Evolutionary conservation across 208 protist species (phyloP), one percentile per base, ranked within the genome.

Genomic region (Chromosphaera perkinsii): DNA sequence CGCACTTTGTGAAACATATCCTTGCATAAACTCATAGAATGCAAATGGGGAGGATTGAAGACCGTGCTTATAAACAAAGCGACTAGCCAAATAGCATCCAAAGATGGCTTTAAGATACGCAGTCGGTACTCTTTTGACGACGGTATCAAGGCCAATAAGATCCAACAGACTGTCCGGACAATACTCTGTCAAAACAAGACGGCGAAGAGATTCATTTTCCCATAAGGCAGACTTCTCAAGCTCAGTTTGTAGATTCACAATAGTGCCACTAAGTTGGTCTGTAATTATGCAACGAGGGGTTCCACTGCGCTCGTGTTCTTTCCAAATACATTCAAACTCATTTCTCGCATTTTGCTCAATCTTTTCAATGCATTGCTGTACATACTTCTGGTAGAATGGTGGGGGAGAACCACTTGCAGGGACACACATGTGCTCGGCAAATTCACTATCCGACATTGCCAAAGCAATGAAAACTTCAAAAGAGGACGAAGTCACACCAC

Each of bases 401-500:
- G 69, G 69, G 22, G 82, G 62, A 1, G 65, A 60, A 37, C 43
- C 66, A 51, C 68, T 74, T 65, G 81, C 32, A 3, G 10, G n/a
- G 48, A 78, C 84, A 60, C 77, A 90, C 88, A 94, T 92, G 77
- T 76, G 43, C 32, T 66, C 24, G 22, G 7, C 43, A 61, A 82
- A 85, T 73, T 93, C 85, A 65, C 88, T 85, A 58, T 95, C 92
- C 1, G 77, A 85, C n/a, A 96, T 77, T n/a, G 88, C 78, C 5
- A 97, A 80, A 0, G 89, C 92, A 0, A 91, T 85, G 33, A 92
- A 84, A 10, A 97, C 91, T 77, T 97, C 93, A n/a, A 95, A 80
- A 24, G 91, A 95, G 12, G 93, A 97, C 5, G 87, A 94, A 0
- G 92, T 97, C 7, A 97, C 93, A 61, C 93, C 93, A 57, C 93